A percentile compares a stretch with the other conserved stretches of the same genome.
phyloP scores from a whole-genome alignment of 805 yeast species.

The Nakazawaea ishiwadae region DNA sequence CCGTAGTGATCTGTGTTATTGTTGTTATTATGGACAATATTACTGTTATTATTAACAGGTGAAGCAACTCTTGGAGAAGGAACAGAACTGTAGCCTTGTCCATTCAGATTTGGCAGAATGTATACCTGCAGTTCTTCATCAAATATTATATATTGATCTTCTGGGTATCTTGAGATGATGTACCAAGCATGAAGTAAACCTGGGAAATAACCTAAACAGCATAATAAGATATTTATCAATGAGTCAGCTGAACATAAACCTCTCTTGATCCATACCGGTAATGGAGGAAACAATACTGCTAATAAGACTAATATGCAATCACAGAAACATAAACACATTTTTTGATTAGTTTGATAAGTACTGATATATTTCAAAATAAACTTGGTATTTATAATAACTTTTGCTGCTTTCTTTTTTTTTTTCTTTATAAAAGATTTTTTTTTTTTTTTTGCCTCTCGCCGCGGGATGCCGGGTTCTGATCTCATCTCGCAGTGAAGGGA shows the following conservation, averaged over 20 bases:
- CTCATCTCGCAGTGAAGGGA: too few relatives aligned
- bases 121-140: constrained; percentile 15
- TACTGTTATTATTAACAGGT: constrained; percentile 12
- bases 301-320: constrained; percentile 67
- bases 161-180: constrained; percentile 54
- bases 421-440: neutral
- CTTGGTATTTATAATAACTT: too few relatives aligned
- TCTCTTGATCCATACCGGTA: constrained; percentile 70
- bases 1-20: constrained; percentile 14
- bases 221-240: constrained; percentile 59
- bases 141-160: constrained; percentile 8
- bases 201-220: constrained; percentile 62
- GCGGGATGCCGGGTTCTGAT: neutral
- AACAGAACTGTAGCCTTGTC: neutral
- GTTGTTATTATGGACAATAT: constrained; percentile 12
- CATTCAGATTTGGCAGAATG: constrained; percentile 7
- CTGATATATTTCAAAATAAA: too few relatives aligned
- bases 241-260: constrained; percentile 71
- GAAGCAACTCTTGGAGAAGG: constrained; percentile 19
- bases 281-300: constrained; percentile 72
- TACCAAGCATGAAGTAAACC: constrained; percentile 68
- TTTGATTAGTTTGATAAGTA: too few relatives aligned
- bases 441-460: neutral
- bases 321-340: constrained; percentile 29
- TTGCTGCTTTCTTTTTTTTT: neutral